Evolutionary conservation across 768 basidiomycete genomes (phyloP).

Genomic region (Leucogyrophana mollusca): DNA sequence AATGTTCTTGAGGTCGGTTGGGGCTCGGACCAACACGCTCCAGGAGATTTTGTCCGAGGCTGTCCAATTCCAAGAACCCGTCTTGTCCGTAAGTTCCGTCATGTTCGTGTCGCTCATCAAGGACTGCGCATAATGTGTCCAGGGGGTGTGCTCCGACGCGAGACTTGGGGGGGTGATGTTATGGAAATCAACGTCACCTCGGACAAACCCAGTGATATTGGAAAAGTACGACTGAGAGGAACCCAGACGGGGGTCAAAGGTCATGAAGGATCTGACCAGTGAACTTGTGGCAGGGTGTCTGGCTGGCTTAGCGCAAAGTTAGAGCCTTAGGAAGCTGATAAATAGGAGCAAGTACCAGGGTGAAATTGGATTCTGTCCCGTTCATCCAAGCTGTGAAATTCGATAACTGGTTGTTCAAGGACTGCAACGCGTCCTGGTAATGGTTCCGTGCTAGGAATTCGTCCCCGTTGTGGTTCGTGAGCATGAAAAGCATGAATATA

Average conservation of each 20-base stretch:
- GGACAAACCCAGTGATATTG: constrained; percentile 80
- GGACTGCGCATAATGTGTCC: constrained; percentile 49
- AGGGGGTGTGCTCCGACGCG: constrained; percentile 35
- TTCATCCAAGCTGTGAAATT: constrained; percentile 79
- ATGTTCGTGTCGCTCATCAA: constrained; percentile 50
- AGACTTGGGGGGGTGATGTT: constrained; percentile 60
- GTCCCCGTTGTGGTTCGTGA: constrained; percentile 72
- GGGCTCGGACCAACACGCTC: constrained; percentile 62
- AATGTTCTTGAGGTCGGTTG: constrained; percentile 37
- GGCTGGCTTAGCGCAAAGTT: constrained; percentile 39
- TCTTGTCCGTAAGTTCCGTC: constrained; percentile 44
- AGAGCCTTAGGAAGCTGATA: constrained; percentile 5
- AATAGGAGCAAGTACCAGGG: constrained; percentile 44
- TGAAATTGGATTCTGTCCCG: constrained; percentile 63
- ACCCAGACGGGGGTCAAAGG: constrained; percentile 44
- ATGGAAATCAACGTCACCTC: constrained; percentile 56
- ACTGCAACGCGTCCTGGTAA: constrained; percentile 63
- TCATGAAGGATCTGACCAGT: constrained; percentile 49
- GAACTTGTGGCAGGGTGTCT: constrained; percentile 41
- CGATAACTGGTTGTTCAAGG: constrained; percentile 56
- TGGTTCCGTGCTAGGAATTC: constrained; percentile 62
- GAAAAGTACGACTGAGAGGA: constrained; percentile 58
- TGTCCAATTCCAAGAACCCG: constrained; percentile 73
- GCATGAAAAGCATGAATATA: constrained; percentile 72
- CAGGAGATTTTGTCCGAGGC: constrained; percentile 59